Evolutionary conservation across 371 early-diverging fungal genomes (phyloP).

Genomic region (Syncephalastrum contaminatum): DNA sequence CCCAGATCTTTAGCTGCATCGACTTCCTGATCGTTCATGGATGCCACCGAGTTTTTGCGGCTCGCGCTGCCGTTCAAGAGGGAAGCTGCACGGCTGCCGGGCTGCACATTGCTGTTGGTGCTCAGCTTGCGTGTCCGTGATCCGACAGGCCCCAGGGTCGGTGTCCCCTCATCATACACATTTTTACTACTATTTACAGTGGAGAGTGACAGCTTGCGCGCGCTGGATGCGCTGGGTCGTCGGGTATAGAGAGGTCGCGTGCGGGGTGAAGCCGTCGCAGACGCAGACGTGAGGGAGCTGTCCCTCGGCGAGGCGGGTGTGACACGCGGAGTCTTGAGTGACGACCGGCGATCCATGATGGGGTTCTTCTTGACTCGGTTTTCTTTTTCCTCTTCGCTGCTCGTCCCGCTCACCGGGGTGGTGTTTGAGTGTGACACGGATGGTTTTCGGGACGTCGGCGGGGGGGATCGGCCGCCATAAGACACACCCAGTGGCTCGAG

Average conservation of each 20-base stretch:
- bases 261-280: constrained; percentile 9
- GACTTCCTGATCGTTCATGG: constrained; percentile 13
- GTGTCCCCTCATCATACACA: constrained; percentile 13
- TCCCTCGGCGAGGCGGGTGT: constrained; percentile 18
- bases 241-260: constrained; percentile 11
- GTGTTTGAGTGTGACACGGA: constrained; percentile 12
- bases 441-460: constrained; percentile 24
- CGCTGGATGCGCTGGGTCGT: constrained; percentile 7
- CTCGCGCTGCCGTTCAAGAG: constrained; percentile 5
- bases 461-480: constrained; percentile 12
- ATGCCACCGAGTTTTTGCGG: constrained; percentile 17
- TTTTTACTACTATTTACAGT: constrained; percentile 12
- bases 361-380: constrained; percentile 1
- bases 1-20: constrained; percentile 10
- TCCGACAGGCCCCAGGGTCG: constrained; percentile 12
- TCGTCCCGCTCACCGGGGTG: constrained; percentile 9
- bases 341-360: constrained; percentile 14
- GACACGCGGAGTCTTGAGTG: constrained; percentile 20
- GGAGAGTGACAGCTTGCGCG: constrained; percentile 20
- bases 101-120: constrained; percentile 8
- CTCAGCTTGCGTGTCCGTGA: constrained; percentile 10
- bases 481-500: constrained; percentile 41
- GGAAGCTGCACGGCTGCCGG: constrained; percentile 4
- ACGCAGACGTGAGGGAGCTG: background rate
- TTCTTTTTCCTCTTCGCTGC: constrained; percentile 22